Evolutionary conservation across 2,329 filamentous ascomycete genomes (phyloP), one percentile per base, ranked within the genome.

Genomic region (Penicillium thymicola): DNA sequence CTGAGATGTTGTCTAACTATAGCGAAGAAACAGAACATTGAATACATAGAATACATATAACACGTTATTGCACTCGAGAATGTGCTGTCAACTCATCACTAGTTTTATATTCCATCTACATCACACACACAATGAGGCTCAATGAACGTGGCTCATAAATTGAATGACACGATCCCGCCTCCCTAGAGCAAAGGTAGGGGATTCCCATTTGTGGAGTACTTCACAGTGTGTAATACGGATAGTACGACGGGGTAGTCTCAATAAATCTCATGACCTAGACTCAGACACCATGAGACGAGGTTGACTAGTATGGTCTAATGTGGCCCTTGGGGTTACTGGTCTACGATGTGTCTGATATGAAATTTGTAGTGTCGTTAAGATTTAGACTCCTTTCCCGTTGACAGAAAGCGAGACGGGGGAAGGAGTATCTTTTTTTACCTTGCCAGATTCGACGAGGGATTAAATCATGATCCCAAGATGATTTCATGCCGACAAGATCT

Each of bases 401-500:
- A 55, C 52, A 44, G 27, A 36, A 55, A 58, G 45, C 55, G 32
- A 63, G 27, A 50, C 59, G 45, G 50, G 45, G 42, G 54, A 53
- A 28, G 56, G 52, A 53, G 55, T 49, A 51, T 57, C 48, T 44
- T 57, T 64, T 64, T 56, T 63, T 58, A 61, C 25, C 70, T 81
- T 73, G 69, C 74, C 50, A 75, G 80, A 66, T 79, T 81, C 58
- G 80, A 76, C 57, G 65, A 71, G 36, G 62, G 66, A 40, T 57
- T 73, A 51, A 74, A 48, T 56, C 48, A 44, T 59, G 51, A 54
- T 58, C 57, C 56, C 53, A 57, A 47, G 32, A 57, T 62, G 43
- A 59, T 59, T 65, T 65, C 65, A 72, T 70, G 69, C 67, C 70
- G 69, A 72, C 69, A 72, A 72, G 67, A 70, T 70, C 68, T 71